A percentile compares a stretch with the other conserved stretches of the same genome.
Evolutionary conservation across 1,139 yeast genomes (phyloP).

Genomic region (Lodderomyces elongisporus): DNA sequence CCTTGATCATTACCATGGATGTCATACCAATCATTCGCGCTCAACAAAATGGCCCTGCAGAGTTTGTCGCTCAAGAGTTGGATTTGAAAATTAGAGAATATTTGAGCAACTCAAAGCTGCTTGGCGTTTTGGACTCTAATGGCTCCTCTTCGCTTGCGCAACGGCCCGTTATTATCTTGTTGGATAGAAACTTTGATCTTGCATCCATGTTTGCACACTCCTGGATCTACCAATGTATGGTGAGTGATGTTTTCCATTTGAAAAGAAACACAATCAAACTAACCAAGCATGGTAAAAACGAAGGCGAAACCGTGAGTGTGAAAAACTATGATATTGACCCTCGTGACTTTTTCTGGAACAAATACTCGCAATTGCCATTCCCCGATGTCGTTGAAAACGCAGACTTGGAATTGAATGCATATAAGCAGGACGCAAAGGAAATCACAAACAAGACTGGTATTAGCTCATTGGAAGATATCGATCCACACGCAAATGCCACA

Average conservation of each 20-base stretch:
- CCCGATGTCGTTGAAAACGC: constrained; percentile 98
- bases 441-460: constrained; percentile 79
- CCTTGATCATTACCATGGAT: constrained; percentile 72
- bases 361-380: constrained; percentile 82
- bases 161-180: constrained; percentile 70
- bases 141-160: constrained; percentile 25
- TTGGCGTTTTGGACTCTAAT: constrained; percentile 37
- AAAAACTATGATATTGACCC: constrained; percentile 85
- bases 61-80: constrained; percentile 80
- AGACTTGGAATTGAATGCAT: constrained; percentile 72
- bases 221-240: constrained; percentile 97
- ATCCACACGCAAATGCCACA: constrained; percentile 60
- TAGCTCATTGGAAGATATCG: constrained; percentile 64
- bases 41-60: constrained; percentile 93
- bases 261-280: constrained; percentile 64
- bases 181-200: constrained; percentile 86
- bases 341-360: constrained; percentile 84
- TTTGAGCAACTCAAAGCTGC: constrained; percentile 55
- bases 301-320: constrained; percentile 27
- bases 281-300: constrained; percentile 33
- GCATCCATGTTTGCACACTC: constrained; percentile 95
- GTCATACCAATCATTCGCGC: constrained; percentile 86
- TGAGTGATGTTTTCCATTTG: constrained; percentile 82
- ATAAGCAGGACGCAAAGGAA: constrained; percentile 83
- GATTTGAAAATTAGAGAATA: constrained; percentile 82